Evolutionary conservation across 2,329 filamentous ascomycete species (phyloP).

Genomic region (Fusarium duplospermum): DNA sequence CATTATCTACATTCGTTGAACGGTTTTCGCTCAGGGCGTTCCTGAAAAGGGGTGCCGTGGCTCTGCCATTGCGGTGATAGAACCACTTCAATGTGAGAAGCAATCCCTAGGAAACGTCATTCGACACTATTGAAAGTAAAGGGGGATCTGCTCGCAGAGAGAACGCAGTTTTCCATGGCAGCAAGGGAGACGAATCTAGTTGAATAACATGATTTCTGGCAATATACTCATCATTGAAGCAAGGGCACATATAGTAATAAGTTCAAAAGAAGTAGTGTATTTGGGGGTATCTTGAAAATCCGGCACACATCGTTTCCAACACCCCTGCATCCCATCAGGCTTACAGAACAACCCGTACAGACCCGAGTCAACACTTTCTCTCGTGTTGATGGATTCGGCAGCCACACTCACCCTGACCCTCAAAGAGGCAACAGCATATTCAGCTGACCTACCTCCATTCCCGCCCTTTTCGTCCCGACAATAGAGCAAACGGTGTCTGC

Average conservation of each 20-base stretch:
- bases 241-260: background rate
- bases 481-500: constrained; percentile 35
- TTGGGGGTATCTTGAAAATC: constrained; percentile 39
- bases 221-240: background rate
- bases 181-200: no score
- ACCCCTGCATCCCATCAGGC: background rate
- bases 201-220: background rate
- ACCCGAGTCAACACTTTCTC: background rate
- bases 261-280: background rate
- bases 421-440: constrained; percentile 38
- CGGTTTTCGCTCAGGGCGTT: no score
- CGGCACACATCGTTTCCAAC: constrained; percentile 6
- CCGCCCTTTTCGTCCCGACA: constrained; percentile 24
- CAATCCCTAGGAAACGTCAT: background rate
- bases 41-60: background rate
- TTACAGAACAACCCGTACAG: background rate
- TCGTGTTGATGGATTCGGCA: background rate
- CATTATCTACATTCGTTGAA: background rate
- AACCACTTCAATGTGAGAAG: background rate
- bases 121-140: background rate
- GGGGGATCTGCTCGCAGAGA: background rate
- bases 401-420: background rate
- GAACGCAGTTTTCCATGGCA: background rate
- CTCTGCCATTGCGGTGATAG: background rate
- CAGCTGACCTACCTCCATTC: constrained; percentile 36